A percentile compares a stretch with the other conserved stretches of the same genome.
These are phyloP conservation scores for Raffaelea albimanens DNA, from an alignment of 2,329 filamentous ascomycete genomes.

Conservation along the genomic window DNA sequence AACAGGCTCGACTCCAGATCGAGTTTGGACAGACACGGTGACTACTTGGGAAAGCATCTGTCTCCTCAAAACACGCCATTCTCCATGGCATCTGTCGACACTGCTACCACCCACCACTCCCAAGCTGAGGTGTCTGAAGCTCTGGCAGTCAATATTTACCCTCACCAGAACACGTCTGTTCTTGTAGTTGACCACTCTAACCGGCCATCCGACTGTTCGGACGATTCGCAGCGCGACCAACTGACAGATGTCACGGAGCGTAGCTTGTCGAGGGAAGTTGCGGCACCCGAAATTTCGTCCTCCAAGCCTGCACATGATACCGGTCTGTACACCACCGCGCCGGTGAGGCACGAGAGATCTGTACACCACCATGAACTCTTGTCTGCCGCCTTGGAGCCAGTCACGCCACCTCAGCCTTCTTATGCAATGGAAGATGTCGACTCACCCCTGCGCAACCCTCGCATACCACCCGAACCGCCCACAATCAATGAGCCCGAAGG, in stretches of 20 bases:
- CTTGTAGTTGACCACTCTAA: slow-evolving; percentile 49
- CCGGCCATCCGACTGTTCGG: slow-evolving; percentile 37
- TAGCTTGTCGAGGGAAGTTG: slow-evolving; percentile 3
- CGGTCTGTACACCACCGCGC: neutral
- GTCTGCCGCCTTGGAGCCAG: slow-evolving; percentile 23
- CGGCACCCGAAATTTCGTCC: neutral
- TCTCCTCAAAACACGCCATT: slow-evolving; percentile 53
- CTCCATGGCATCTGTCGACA: slow-evolving; percentile 51
- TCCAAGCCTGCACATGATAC: slow-evolving; percentile 9
- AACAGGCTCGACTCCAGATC: slow-evolving; percentile 21
- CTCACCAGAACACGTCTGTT: slow-evolving; percentile 56
- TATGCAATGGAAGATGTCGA: slow-evolving; percentile 45
- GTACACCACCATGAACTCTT: slow-evolving; percentile 23
- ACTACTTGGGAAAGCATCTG: slow-evolving; percentile 42
- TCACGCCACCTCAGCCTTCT: slow-evolving; percentile 42
- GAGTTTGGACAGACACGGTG: slow-evolving; percentile 41
- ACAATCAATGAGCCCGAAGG: neutral
- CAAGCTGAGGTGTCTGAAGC: slow-evolving; percentile 53
- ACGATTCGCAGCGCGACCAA: slow-evolving; percentile 13
- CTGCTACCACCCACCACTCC: slow-evolving; percentile 39
- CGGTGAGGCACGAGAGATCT: neutral
- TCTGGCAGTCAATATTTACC: slow-evolving; percentile 50
- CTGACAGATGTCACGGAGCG: slow-evolving; percentile 5
- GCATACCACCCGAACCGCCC: slow-evolving; percentile 45
- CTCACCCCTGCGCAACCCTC: slow-evolving; percentile 53